These are phyloP conservation scores for Licmophora abbreviata DNA, from an alignment of 108 stramenopile genomes.

Conservation along the genomic window DNA sequence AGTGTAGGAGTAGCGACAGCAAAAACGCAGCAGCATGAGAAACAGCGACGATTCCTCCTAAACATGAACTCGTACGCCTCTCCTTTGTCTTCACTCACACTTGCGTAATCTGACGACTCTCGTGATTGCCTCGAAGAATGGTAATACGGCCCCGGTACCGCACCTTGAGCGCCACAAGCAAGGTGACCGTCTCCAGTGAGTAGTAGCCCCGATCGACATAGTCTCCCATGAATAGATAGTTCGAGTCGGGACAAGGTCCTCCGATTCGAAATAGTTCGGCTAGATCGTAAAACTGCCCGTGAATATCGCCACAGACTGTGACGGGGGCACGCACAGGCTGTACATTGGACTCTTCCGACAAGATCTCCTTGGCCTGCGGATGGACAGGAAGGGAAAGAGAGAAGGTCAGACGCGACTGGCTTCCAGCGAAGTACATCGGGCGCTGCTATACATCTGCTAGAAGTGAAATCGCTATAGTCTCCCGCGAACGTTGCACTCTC, in stretches of 20 bases:
- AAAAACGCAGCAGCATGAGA: neutral
- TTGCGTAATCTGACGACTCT: constrained; percentile 96
- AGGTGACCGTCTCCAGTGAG: constrained; percentile 77
- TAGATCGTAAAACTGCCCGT: constrained; percentile 94
- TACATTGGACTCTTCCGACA: constrained; percentile 84
- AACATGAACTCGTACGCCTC: neutral
- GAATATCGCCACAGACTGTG: constrained; percentile 91
- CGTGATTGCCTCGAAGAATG: constrained; percentile 92
- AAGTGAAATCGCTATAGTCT: neutral
- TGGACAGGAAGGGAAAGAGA: neutral
- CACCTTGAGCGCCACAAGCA: constrained; percentile 81
- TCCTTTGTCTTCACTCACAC: constrained; percentile 34
- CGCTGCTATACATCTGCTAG: neutral
- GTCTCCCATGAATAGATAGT: constrained; percentile 90
- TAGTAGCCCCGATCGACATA: constrained; percentile 96
- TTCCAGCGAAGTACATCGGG: neutral
- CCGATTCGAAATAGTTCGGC: constrained; percentile 71
- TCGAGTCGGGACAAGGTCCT: constrained; percentile 68
- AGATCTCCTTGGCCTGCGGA: constrained; percentile 2
- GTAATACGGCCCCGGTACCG: constrained; percentile 83
- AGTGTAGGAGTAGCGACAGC: neutral
- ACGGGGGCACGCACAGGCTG: constrained; percentile 76
- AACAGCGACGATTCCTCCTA: no score
- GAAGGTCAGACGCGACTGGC: neutral
- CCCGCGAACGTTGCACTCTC: neutral